These are phyloP conservation scores for Vanderwaltozyma tropicalis DNA, from an alignment of 805 yeast species.

Conservation along the genomic window DNA sequence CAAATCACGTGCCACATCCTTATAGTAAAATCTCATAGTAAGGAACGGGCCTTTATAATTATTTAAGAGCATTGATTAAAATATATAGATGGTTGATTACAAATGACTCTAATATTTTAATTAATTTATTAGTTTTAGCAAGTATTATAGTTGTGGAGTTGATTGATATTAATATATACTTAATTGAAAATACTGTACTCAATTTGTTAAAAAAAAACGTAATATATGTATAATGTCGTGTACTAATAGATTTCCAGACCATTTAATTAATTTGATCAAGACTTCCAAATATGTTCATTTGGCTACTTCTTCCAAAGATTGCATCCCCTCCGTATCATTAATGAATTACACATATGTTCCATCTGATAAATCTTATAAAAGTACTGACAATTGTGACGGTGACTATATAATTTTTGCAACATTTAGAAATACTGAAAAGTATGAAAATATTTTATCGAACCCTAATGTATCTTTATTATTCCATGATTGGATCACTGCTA, in stretches of 20 bases:
- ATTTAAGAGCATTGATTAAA: too few relatives aligned
- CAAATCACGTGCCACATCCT: too few relatives aligned
- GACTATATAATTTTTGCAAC: conserved; percentile 63
- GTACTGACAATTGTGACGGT: conserved; percentile 29
- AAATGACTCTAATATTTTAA: too few relatives aligned
- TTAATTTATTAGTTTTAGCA: too few relatives aligned
- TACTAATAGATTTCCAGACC: conserved; percentile 29
- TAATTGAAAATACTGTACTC: too few relatives aligned
- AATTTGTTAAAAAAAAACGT: too few relatives aligned
- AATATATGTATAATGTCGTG: conserved; percentile 18
- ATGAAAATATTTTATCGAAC: conserved; percentile 53
- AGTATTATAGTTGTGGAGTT: too few relatives aligned
- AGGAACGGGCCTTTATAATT: too few relatives aligned
- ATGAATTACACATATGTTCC: conserved; percentile 79
- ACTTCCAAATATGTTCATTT: conserved; percentile 67
- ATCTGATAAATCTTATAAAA: conserved; percentile 15
- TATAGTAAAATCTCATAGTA: too few relatives aligned
- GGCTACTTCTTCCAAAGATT: conserved; percentile 60
- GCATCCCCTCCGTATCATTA: conserved; percentile 76
- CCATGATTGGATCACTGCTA: conserved; percentile 82
- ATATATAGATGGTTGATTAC: too few relatives aligned
- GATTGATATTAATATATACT: too few relatives aligned
- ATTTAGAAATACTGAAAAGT: conserved; percentile 62
- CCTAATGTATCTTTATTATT: conserved; percentile 73
- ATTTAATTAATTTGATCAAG: conserved; percentile 38